Percentiles rank a stretch among this genome's conserved stretches.
phyloP scores from a whole-genome alignment of 805 yeast species.

The Nadsonia fulvescens region DNA sequence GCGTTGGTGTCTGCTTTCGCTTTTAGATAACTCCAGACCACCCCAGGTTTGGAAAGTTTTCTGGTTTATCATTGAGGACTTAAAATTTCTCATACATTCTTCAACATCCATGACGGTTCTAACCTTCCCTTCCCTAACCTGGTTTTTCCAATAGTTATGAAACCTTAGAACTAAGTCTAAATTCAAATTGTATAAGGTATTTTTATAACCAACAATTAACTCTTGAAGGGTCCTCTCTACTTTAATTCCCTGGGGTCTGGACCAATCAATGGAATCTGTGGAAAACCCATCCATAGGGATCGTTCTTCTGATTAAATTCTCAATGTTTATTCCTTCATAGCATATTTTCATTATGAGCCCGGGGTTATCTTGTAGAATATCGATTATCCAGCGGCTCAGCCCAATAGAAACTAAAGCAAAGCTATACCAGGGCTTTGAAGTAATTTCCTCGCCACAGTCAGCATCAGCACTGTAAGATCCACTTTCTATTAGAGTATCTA shows the following conservation, averaged over 20 bases:
- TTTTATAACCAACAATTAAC: background rate
- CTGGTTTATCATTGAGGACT: too few relatives aligned
- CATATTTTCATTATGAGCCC: too few relatives aligned
- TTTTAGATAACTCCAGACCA: too few relatives aligned
- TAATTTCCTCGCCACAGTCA: slow-evolving; percentile 2
- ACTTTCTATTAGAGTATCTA: background rate
- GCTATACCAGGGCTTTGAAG: slow-evolving; percentile 13
- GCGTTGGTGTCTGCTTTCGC: too few relatives aligned
- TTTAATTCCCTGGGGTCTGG: slow-evolving; percentile 1
- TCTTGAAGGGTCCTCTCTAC: background rate
- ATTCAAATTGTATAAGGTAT: slow-evolving; percentile 8
- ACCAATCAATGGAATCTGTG: slow-evolving; percentile 1
- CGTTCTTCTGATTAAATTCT: slow-evolving; percentile 1
- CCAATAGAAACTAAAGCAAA: slow-evolving; percentile 15
- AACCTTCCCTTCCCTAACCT: slow-evolving; percentile 7
- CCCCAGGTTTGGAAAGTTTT: too few relatives aligned
- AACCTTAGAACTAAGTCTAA: slow-evolving; percentile 8
- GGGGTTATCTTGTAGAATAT: too few relatives aligned
- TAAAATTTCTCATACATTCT: too few relatives aligned
- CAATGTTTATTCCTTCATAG: too few relatives aligned
- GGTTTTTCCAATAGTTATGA: slow-evolving; percentile 12
- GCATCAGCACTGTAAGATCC: background rate
- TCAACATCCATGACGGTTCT: slow-evolving; percentile 12
- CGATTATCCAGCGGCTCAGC: background rate
- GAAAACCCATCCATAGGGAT: slow-evolving; percentile 1